phyloP scores from a whole-genome alignment of 331 rosid species.

The Acacia pycnantha region DNA sequence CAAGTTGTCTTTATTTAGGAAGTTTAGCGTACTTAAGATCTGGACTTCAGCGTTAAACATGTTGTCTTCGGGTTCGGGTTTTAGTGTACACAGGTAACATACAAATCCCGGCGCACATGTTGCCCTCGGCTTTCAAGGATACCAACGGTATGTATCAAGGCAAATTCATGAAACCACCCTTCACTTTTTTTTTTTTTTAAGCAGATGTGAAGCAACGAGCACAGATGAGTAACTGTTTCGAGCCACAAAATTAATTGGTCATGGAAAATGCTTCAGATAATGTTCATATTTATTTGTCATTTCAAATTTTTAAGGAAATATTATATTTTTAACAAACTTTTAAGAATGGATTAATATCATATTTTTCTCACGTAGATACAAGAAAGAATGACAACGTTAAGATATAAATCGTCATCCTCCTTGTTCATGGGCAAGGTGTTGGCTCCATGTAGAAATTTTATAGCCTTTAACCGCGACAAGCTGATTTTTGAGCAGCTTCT shows the following conservation, averaged over 20 bases:
- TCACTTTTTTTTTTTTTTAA: no score
- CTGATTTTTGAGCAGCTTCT: constrained; percentile 60
- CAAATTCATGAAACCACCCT: neutral
- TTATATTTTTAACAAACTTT: no score
- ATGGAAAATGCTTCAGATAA: no score
- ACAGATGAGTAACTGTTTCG: neutral
- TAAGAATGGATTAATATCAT: constrained; percentile 1
- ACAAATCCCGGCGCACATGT: neutral
- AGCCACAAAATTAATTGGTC: neutral
- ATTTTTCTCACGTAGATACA: constrained; percentile 27
- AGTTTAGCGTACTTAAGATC: no score
- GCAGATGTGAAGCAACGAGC: no score
- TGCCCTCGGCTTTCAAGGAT: neutral
- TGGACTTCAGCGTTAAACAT: no score
- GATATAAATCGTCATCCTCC: constrained; percentile 31
- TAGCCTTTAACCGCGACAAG: constrained; percentile 68
- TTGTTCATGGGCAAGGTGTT: constrained; percentile 14
- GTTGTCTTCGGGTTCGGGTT: no score
- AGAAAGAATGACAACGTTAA: constrained; percentile 31
- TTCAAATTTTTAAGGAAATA: no score
- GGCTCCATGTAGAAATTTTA: neutral
- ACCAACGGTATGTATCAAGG: neutral
- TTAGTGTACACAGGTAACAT: no score
- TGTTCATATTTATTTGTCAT: no score
- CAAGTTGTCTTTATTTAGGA: neutral